phyloP scores from a whole-genome alignment of 371 early-diverging fungal species.

The Catenaria anguillulae region DNA sequence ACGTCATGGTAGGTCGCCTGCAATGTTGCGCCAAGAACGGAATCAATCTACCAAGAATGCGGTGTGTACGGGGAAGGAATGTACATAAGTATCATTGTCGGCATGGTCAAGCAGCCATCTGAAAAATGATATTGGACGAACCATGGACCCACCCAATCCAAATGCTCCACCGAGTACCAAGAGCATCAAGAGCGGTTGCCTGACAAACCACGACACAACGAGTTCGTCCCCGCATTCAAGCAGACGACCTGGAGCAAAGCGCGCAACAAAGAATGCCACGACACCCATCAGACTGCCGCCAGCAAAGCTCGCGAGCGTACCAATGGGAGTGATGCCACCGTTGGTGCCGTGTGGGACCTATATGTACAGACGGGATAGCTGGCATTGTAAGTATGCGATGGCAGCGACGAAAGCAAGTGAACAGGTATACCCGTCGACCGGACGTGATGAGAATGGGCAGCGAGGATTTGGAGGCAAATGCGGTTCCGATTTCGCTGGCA shows the following conservation, averaged over 20 bases:
- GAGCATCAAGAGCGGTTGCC: constrained; percentile 18
- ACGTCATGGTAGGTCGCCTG: constrained; percentile 51
- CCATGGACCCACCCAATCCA: constrained; percentile 58
- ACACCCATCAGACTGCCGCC: constrained; percentile 64
- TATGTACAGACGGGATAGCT: too few species aligned
- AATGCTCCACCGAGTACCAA: constrained; percentile 35
- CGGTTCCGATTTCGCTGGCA: constrained; percentile 3
- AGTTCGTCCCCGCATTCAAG: too few species aligned
- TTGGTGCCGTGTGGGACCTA: constrained; percentile 79
- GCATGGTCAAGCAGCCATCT: too few species aligned
- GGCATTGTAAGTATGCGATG: neutral
- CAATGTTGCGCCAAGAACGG: constrained; percentile 68
- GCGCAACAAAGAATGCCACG: too few species aligned
- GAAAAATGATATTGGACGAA: too few species aligned
- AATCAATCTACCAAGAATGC: constrained; percentile 42
- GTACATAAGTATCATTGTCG: too few species aligned
- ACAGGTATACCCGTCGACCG: constrained; percentile 19
- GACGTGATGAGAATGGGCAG: constrained; percentile 66
- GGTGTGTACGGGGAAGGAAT: constrained; percentile 7
- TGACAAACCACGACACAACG: constrained; percentile 18
- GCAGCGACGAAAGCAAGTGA: neutral
- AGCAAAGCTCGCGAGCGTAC: constrained; percentile 44
- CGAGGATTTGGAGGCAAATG: neutral
- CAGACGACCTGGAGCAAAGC: too few species aligned
- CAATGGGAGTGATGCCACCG: constrained; percentile 56